Evolutionary conservation across 1,284 basidiomycete species (phyloP), one percentile per base, ranked within the genome.

Genomic region (Ustilago vetiveriae): DNA sequence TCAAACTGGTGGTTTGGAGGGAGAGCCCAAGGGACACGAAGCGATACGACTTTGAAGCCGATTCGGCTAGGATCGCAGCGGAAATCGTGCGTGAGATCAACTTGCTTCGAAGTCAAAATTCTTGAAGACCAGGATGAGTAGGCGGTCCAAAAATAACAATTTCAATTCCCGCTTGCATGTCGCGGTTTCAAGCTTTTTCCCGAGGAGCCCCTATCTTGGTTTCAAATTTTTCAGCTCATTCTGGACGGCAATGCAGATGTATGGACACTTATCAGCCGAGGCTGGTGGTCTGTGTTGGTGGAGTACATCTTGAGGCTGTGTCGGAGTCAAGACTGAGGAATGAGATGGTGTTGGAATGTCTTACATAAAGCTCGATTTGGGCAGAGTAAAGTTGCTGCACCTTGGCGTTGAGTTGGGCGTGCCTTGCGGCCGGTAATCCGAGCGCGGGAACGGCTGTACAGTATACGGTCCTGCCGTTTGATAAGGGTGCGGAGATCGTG

Each of bases 1-100:
- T 99, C 87, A 96, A 96, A 84, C 84, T 92, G 22, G 85, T 90
- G 36, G 89, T 92, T 4, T 86, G 86, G 76, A 84, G 88, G 37
- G 89, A 90, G 42, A 87, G 88, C 29, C 90, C 88, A 65, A 57
- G 78, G 19, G 83, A 85, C 59, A 80, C 80, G 27, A 99, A 98
- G 85, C 86, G 94, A 29, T 98, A 98, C 81, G 95, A 98, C 78
- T 97, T 98, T 80, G 96, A 99, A 83, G 94, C 94, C 0, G 94
- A 96, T 82, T 92, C 86, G 74, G 85, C 90, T 0, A 88, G 88
- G 77, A 82, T 89, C 56, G 93, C 94, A 23, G 87, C 91, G 90
- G 76, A 77, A 89, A 74, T 76, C 47, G 74, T 78, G 13, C 36
- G 60, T 2, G 77, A 77, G 43, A 76, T 77, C 58, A 76, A 74